phyloP scores from a whole-genome alignment of 2,329 filamentous ascomycete genomes.

The Zymoseptoria tritici region DNA sequence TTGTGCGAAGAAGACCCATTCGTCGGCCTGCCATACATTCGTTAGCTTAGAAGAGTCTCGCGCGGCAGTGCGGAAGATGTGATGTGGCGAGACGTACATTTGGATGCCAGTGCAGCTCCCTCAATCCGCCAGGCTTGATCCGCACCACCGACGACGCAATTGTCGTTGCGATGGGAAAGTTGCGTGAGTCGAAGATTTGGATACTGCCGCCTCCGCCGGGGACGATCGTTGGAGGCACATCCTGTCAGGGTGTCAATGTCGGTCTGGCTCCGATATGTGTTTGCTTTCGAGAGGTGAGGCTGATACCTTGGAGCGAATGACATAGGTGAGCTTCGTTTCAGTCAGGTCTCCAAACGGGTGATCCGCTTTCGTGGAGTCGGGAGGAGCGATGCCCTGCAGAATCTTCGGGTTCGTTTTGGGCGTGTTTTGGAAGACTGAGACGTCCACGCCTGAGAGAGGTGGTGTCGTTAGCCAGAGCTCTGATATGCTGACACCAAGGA shows the following conservation, averaged over 20 bases:
- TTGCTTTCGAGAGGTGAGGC: slow-evolving; percentile 47
- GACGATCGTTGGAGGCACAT: slow-evolving; percentile 24
- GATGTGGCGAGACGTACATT: not conserved
- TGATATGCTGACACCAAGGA: not conserved
- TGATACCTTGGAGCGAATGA: slow-evolving; percentile 22
- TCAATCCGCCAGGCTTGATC: slow-evolving; percentile 54
- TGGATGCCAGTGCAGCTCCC: slow-evolving; percentile 65
- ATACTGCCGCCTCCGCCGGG: slow-evolving; percentile 54
- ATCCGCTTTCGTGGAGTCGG: slow-evolving; percentile 43
- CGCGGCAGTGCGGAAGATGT: not conserved
- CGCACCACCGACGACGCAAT: slow-evolving; percentile 59
- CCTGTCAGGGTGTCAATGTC: slow-evolving; percentile 16
- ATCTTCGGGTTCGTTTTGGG: slow-evolving; percentile 56
- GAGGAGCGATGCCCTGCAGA: slow-evolving; percentile 42
- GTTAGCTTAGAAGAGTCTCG: not conserved
- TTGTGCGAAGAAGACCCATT: slow-evolving; percentile 65
- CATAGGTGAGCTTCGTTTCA: slow-evolving; percentile 54
- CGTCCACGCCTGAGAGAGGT: slow-evolving; percentile 37
- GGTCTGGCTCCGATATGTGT: not conserved
- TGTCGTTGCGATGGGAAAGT: slow-evolving; percentile 59
- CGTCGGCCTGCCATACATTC: slow-evolving; percentile 35
- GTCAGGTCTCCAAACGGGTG: slow-evolving; percentile 42
- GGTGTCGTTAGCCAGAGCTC: not conserved
- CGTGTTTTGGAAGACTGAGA: slow-evolving; percentile 52
- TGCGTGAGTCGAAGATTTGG: slow-evolving; percentile 55